A percentile compares a stretch with the other conserved stretches of the same genome.
Conservation (phyloP, 352 stramenopile species). For the Phytophthora ohioensis region DNA sequence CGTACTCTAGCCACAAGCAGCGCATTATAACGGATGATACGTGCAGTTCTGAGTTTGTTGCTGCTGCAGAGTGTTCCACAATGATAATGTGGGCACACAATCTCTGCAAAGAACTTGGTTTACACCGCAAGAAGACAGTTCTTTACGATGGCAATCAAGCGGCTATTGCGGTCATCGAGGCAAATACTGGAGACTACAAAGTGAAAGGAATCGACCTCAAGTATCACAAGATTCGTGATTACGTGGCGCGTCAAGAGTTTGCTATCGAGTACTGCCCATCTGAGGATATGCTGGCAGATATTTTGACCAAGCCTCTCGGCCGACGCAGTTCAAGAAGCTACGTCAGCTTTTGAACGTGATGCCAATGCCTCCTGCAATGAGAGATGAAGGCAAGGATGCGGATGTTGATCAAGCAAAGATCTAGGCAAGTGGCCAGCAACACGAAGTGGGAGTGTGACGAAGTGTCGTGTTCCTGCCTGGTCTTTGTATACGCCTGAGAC, state of each 20-base stretch:
- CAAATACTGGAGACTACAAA: slow-evolving; percentile 21
- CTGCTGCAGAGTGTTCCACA: background rate
- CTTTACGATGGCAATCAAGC: slow-evolving; percentile 11
- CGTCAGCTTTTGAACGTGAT: too few relatives aligned
- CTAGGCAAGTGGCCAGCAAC: too few relatives aligned
- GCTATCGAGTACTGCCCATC: slow-evolving; percentile 9
- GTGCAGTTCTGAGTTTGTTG: slow-evolving; percentile 11
- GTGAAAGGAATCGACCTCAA: slow-evolving; percentile 6
- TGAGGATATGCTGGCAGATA: slow-evolving; percentile 16
- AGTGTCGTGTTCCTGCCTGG: too few relatives aligned
- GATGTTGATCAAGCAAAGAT: too few relatives aligned
- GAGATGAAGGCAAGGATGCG: too few relatives aligned
- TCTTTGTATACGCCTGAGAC: too few relatives aligned
- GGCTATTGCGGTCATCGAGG: slow-evolving; percentile 4
- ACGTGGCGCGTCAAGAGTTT: background rate
- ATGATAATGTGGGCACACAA: slow-evolving; percentile 14
- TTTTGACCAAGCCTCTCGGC: slow-evolving; percentile 11
- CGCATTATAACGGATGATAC: slow-evolving; percentile 7
- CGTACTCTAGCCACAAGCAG: slow-evolving; percentile 10
- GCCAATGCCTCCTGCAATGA: too few relatives aligned
- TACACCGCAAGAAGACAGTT: slow-evolving; percentile 9
- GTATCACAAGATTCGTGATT: too few relatives aligned
- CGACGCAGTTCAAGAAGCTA: background rate
- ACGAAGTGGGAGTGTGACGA: too few relatives aligned
- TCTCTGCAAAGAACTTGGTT: slow-evolving; percentile 12